phyloP scores from a whole-genome alignment of 2,329 filamentous ascomycete genomes.

The Dactylellina haptotyla region DNA sequence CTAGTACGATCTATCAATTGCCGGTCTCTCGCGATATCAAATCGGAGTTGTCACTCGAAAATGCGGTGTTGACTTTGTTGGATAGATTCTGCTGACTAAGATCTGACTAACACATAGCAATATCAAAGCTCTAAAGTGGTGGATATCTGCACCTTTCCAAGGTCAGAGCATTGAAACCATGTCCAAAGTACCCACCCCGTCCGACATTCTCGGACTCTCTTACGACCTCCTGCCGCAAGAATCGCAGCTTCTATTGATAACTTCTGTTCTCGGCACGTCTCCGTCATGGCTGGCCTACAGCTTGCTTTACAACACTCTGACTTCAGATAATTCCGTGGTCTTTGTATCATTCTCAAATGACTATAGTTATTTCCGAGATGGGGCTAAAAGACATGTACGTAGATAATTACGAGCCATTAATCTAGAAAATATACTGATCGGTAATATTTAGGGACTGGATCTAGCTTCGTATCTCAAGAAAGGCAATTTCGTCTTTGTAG shows the following conservation, averaged over 20 bases:
- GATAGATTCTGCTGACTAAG: background rate
- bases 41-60: background rate
- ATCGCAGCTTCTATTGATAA: slow-evolving; percentile 73
- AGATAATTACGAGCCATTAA: too few relatives aligned
- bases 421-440: background rate
- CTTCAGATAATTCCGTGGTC: slow-evolving; percentile 68
- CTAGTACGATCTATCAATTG: too few relatives aligned
- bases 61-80: background rate
- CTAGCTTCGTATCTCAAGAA: slow-evolving; percentile 70
- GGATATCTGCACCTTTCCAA: background rate
- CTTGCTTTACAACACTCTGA: slow-evolving; percentile 56
- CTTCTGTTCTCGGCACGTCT: slow-evolving; percentile 72
- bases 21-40: too few relatives aligned
- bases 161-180: slow-evolving; percentile 9
- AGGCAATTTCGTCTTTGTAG: slow-evolving; percentile 76
- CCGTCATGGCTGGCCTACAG: slow-evolving; percentile 72
- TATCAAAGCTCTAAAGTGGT: background rate
- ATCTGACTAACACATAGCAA: background rate
- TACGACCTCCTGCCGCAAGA: slow-evolving; percentile 71
- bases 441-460: slow-evolving; percentile 71
- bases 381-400: slow-evolving; percentile 73
- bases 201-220: slow-evolving; percentile 59
- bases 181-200: slow-evolving; percentile 38
- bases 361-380: slow-evolving; percentile 79
- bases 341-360: slow-evolving; percentile 86